phyloP scores from a whole-genome alignment of 2,329 filamentous ascomycete genomes.

The Colletotrichum abscissum region DNA sequence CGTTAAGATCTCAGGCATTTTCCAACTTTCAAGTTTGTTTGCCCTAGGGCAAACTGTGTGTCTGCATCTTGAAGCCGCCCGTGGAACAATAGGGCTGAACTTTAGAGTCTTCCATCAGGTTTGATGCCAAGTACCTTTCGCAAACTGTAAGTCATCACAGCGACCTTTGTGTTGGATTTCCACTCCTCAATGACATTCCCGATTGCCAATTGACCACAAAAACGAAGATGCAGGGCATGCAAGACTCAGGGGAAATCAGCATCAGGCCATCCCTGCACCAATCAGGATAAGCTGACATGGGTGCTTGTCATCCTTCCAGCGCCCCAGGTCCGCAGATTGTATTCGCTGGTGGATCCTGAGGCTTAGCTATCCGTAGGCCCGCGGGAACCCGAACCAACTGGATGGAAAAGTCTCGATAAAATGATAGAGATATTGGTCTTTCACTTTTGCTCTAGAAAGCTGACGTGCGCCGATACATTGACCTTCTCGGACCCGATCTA shows the following conservation, averaged over 20 bases:
- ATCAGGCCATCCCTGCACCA: not conserved
- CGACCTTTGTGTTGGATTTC: not conserved
- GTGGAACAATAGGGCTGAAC: not conserved
- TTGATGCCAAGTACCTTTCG: not conserved
- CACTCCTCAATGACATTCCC: not conserved
- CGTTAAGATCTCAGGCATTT: not conserved
- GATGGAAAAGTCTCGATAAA: not conserved
- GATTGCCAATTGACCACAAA: not conserved
- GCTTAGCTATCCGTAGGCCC: not conserved
- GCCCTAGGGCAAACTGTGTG: not conserved
- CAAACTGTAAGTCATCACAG: not conserved
- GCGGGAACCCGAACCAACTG: not conserved
- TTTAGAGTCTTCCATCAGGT: not conserved
- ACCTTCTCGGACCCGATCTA: no score
- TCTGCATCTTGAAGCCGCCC: not conserved
- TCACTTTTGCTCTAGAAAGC: no score
- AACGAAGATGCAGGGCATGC: not conserved
- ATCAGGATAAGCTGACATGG: not conserved
- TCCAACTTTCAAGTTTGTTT: not conserved
- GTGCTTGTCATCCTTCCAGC: not conserved
- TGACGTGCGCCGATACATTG: no score
- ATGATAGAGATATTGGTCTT: not conserved
- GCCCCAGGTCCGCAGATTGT: not conserved
- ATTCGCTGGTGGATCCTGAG: not conserved
- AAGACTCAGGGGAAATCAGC: not conserved